A percentile compares a stretch with the other conserved stretches of the same genome.
These are phyloP conservation scores for Mortierella claussenii DNA, from an alignment of 192 early-diverging fungal species.

Conservation along the genomic window DNA sequence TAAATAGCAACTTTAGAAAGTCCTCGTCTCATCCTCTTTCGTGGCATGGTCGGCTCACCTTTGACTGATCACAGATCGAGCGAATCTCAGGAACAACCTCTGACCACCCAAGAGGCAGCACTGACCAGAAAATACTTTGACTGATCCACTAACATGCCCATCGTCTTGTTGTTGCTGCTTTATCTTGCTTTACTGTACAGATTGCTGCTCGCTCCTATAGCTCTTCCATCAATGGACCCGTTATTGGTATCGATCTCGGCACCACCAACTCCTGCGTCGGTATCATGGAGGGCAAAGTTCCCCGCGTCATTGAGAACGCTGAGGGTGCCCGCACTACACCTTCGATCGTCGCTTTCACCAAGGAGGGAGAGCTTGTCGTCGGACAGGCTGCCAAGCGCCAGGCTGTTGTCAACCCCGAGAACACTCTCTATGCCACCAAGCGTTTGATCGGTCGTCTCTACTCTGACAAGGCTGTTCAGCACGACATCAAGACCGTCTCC, in stretches of 20 bases:
- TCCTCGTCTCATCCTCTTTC: too few species aligned
- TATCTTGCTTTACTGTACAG: not conserved
- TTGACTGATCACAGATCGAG: too few species aligned
- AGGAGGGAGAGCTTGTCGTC: slow-evolving; percentile 96
- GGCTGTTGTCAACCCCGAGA: slow-evolving; percentile 98
- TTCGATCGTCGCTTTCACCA: slow-evolving; percentile 94
- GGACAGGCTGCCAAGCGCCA: slow-evolving; percentile 99
- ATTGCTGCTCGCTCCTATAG: slow-evolving; percentile 37
- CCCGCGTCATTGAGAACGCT: slow-evolving; percentile 96
- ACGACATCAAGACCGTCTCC: slow-evolving; percentile 88
- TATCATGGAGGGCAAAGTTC: slow-evolving; percentile 98
- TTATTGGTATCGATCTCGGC: slow-evolving; percentile 99
- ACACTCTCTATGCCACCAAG: slow-evolving; percentile 98
- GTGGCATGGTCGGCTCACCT: too few species aligned
- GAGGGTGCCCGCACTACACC: slow-evolving; percentile 98
- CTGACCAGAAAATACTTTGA: too few species aligned
- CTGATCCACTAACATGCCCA: not conserved
- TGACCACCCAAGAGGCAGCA: too few species aligned
- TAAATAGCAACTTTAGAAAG: slow-evolving; percentile 15
- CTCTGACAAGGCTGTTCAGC: slow-evolving; percentile 89
- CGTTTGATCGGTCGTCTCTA: slow-evolving; percentile 96
- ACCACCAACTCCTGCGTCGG: slow-evolving; percentile 99
- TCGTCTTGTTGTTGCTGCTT: not conserved
- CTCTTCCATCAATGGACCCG: slow-evolving; percentile 74
- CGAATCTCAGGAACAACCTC: not conserved